Evolutionary conservation across 768 basidiomycete genomes (phyloP), one percentile per base, ranked within the genome.

Genomic region (Gloeostereum incarnatum): DNA sequence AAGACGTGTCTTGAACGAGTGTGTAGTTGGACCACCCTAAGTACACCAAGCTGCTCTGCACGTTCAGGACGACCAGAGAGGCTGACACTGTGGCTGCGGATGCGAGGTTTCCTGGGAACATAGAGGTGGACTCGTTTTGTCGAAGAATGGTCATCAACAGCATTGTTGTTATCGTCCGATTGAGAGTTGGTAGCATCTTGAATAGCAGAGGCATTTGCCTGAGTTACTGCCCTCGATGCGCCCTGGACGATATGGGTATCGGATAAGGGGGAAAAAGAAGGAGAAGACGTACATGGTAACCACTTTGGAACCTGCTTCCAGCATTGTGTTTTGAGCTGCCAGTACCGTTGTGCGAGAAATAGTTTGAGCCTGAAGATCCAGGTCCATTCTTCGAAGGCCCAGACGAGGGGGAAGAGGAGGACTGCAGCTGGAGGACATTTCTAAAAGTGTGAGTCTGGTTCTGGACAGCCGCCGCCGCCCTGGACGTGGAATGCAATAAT

Each of bases 391-490:
- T 34, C 4, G 33, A 34, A 14, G 33, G 19, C 4, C 33, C 33
- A 14, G 68, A 60, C 6, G 68, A 63, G 6, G 71, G 60, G 7
- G 63, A 56, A 30, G 71, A 66, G 2, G 71, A 65, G 1, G 73
- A 65, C 59, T 78, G 78, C 13, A 75, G 52, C 52, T 86, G 81
- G 40, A 88, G 69, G 39, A 82, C 87, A 69, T 82, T 89, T 42
- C 85, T 66, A 54, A 88, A 64, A 0, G 82, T 73, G 44, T 78
- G 68, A 4, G 69, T 69, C 55, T 83, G 83, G 44, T 78, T 77
- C 48, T 88, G 84, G 40, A 82, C 79, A 34, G 78, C 74, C 0
- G 81, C 75, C 33, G 78, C 86, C 11, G 81, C 84, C 51, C 86
- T 79, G 10, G 79, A 71, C 0, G 82, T 83, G 46, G 79, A 78